phyloP scores from a whole-genome alignment of 2,329 filamentous ascomycete species.

The Dendrostoma leiphaemia region DNA sequence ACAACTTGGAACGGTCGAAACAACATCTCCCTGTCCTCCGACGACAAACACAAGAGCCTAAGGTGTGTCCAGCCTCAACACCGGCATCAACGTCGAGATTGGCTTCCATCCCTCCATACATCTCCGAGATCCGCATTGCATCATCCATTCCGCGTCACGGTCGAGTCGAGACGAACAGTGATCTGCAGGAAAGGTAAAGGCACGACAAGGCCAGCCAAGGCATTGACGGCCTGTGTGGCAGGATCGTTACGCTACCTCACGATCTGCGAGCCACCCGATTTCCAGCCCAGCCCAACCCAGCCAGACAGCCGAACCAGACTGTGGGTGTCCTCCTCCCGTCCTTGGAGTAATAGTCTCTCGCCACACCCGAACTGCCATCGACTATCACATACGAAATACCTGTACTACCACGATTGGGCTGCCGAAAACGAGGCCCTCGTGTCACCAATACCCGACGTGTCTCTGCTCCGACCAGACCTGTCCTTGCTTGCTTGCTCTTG shows the following conservation, averaged over 20 bases:
- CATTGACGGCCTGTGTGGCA: constrained; percentile 10
- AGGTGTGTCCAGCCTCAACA: no score
- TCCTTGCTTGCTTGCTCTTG: neutral
- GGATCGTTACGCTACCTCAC: constrained; percentile 8
- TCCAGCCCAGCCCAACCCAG: neutral
- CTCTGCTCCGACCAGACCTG: neutral
- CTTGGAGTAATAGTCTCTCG: neutral
- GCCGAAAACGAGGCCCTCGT: constrained; percentile 1
- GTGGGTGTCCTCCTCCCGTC: neutral
- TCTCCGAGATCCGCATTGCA: neutral
- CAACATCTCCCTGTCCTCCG: neutral
- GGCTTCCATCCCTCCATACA: neutral
- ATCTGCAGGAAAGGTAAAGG: no score
- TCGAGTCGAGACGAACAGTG: no score
- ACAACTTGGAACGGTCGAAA: no score
- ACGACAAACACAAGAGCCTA: no score
- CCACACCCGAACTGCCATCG: neutral
- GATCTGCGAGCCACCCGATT: constrained; percentile 10
- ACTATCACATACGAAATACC: neutral
- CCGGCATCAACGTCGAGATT: neutral
- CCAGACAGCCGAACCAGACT: neutral
- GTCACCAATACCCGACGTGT: neutral
- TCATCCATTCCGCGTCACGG: neutral
- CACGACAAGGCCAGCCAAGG: constrained; percentile 1
- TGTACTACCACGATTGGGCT: constrained; percentile 8